These are phyloP conservation scores for Septoria petroselini DNA, from an alignment of 2,329 filamentous ascomycete species.

Conservation along the genomic window DNA sequence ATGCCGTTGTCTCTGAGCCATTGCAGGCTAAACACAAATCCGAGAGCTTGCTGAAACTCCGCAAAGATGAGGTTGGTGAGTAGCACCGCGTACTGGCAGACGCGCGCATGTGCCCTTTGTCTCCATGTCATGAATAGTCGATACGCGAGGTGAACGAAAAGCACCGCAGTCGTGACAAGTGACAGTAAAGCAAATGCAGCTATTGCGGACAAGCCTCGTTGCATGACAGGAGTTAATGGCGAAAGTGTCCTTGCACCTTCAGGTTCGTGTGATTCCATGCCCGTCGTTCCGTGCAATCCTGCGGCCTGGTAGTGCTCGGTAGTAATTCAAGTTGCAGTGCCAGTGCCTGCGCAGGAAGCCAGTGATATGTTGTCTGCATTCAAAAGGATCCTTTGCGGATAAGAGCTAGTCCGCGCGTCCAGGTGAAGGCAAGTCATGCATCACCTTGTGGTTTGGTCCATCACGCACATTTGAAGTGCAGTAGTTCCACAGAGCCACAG, in stretches of 20 bases:
- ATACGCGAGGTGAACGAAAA: constrained; percentile 30
- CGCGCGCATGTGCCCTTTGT: constrained; percentile 19
- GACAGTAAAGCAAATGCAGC: constrained; percentile 28
- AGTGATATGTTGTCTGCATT: too few relatives aligned
- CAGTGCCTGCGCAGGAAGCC: too few relatives aligned
- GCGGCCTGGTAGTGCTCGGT: neutral
- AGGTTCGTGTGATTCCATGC: neutral
- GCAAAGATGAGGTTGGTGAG: constrained; percentile 67
- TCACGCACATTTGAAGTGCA: too few relatives aligned
- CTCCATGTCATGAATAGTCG: constrained; percentile 32
- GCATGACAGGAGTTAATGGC: constrained; percentile 21
- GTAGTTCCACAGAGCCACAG: too few relatives aligned
- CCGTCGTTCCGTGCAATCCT: neutral
- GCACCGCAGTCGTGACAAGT: constrained; percentile 22
- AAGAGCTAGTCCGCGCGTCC: too few relatives aligned
- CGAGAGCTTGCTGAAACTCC: constrained; percentile 63
- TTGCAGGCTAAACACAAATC: constrained; percentile 60
- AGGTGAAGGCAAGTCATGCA: too few relatives aligned
- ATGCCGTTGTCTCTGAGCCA: constrained; percentile 58
- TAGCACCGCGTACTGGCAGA: constrained; percentile 64
- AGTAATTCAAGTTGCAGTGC: too few relatives aligned
- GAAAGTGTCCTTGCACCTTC: neutral
- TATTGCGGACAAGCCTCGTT: constrained; percentile 28
- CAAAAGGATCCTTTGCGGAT: too few relatives aligned
- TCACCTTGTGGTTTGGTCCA: too few relatives aligned